phyloP scores from a whole-genome alignment of 2,329 filamentous ascomycete species.

The Fusarium oligoseptatum region DNA sequence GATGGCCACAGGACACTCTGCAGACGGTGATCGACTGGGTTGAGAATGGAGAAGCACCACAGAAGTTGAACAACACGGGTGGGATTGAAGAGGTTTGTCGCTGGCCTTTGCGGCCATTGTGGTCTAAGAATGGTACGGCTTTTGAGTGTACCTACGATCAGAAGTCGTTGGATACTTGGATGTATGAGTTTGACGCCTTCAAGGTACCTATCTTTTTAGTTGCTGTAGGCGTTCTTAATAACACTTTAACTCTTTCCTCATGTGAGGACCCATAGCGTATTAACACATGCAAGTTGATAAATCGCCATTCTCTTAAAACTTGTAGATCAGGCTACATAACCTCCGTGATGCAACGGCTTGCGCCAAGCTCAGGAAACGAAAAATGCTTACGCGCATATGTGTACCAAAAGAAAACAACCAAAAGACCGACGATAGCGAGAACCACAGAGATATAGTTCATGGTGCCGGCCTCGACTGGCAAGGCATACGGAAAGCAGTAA shows the following conservation, averaged over 20 bases:
- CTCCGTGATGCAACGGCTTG: background rate
- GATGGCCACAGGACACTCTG: constrained; percentile 71
- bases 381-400: background rate
- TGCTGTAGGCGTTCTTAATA: too few species aligned
- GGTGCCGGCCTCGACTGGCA: background rate
- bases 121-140: constrained; percentile 5
- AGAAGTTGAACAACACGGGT: constrained; percentile 34
- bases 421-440: background rate
- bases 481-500: background rate
- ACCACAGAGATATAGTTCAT: background rate
- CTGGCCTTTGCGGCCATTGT: constrained; percentile 50
- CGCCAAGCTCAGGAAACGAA: background rate
- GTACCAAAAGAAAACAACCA: background rate
- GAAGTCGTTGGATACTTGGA: constrained; percentile 29
- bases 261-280: too few species aligned
- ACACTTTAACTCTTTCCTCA: too few species aligned
- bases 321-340: background rate
- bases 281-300: background rate
- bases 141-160: constrained; percentile 27
- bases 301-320: background rate
- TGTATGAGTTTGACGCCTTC: constrained; percentile 27
- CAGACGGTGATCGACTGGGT: constrained; percentile 78
- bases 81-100: constrained; percentile 53
- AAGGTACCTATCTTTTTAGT: constrained; percentile 23
- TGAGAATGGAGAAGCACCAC: constrained; percentile 62